A percentile compares a stretch with the other conserved stretches of the same genome.
Evolutionary conservation across 2,329 filamentous ascomycete species (phyloP).

Genomic region (Cercospora berteroae): DNA sequence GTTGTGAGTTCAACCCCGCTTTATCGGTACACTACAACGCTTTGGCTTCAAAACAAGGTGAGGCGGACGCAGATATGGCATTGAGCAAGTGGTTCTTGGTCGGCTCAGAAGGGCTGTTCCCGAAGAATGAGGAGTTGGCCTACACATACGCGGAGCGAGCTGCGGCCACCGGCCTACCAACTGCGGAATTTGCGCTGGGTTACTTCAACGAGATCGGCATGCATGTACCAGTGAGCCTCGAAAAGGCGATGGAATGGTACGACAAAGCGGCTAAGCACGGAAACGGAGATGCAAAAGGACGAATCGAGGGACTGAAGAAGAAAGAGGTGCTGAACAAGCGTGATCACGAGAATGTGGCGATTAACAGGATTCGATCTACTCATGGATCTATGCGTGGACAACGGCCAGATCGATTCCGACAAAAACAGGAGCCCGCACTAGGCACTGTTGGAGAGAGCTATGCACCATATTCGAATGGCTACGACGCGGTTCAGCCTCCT

Average conservation of each 20-base stretch:
- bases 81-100: slow-evolving; percentile 99
- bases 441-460: slow-evolving; percentile 20
- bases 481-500: slow-evolving; percentile 20
- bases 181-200: slow-evolving; percentile 92
- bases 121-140: slow-evolving; percentile 92
- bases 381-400: slow-evolving; percentile 53
- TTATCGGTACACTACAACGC: slow-evolving; percentile 95
- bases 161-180: slow-evolving; percentile 75
- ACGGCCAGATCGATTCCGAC: slow-evolving; percentile 46
- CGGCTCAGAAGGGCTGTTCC: slow-evolving; percentile 85
- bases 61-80: slow-evolving; percentile 89
- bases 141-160: slow-evolving; percentile 89
- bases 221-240: slow-evolving; percentile 76
- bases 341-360: slow-evolving; percentile 89
- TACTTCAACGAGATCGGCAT: slow-evolving; percentile 98
- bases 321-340: slow-evolving; percentile 76
- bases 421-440: slow-evolving; percentile 34
- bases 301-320: slow-evolving; percentile 79
- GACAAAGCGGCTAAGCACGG: slow-evolving; percentile 83
- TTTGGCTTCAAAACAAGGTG: slow-evolving; percentile 84
- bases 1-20: slow-evolving; percentile 91
- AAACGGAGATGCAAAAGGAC: slow-evolving; percentile 79
- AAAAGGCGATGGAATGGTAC: slow-evolving; percentile 86
- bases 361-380: slow-evolving; percentile 72
- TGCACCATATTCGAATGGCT: slow-evolving; percentile 19